A percentile compares a stretch with the other conserved stretches of the same genome.
Evolutionary conservation across 352 stramenopile species (phyloP).

Genomic region (Phytopythium boreale): DNA sequence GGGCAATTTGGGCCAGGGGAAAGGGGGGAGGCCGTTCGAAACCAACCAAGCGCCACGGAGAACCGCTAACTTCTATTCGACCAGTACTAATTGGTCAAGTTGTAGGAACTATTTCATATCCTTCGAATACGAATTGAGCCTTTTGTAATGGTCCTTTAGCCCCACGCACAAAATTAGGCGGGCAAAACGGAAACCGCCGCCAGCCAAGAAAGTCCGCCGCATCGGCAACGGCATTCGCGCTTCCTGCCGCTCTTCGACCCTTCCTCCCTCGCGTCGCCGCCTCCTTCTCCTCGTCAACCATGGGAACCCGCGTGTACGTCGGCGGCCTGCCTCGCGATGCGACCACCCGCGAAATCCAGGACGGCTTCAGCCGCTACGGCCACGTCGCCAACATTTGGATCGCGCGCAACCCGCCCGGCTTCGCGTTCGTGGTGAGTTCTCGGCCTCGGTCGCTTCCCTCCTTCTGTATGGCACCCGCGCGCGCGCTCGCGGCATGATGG

Average conservation of each 20-base stretch:
- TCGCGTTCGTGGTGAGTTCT: conserved; percentile 88
- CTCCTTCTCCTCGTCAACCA: conserved; percentile 19
- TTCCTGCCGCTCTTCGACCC: conserved; percentile 73
- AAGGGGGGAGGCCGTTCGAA: background rate
- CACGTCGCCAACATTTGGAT: conserved; percentile 88
- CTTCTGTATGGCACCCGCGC: conserved; percentile 6
- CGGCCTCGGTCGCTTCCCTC: conserved; percentile 14
- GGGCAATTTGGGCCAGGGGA: background rate
- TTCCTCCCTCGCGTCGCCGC: conserved; percentile 31
- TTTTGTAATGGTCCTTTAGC: conserved; percentile 14
- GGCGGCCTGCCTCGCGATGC: conserved; percentile 78
- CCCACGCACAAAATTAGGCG: background rate
- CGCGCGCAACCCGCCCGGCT: conserved; percentile 81
- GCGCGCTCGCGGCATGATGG: conserved; percentile 29
- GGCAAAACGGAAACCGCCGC: conserved; percentile 15
- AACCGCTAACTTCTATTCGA: background rate
- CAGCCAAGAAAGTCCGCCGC: background rate
- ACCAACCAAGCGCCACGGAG: background rate
- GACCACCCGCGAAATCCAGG: conserved; percentile 78
- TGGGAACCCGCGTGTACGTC: conserved; percentile 83
- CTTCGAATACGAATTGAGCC: background rate
- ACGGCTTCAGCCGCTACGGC: conserved; percentile 80
- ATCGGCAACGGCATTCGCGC: conserved; percentile 36
- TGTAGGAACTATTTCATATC: too few species aligned
- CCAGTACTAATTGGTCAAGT: background rate